Evolutionary conservation across 2,329 filamentous ascomycete genomes (phyloP).

Genomic region (Phaeomoniella chlamydospora): DNA sequence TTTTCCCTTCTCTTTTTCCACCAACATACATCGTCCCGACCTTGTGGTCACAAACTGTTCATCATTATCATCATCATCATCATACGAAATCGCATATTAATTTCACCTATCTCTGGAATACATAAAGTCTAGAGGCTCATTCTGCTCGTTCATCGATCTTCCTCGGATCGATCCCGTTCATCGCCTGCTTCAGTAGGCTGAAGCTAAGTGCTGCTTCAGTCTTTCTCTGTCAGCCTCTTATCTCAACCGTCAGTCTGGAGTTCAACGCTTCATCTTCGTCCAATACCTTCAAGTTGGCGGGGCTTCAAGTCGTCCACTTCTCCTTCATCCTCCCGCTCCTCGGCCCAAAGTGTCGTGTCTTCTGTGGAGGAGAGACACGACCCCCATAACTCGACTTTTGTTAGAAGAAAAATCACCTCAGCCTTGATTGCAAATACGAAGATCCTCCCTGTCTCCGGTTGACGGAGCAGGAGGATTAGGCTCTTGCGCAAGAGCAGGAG

Average conservation of each 20-base stretch:
- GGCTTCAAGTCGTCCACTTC: slow-evolving; percentile 55
- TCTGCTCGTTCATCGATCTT: no score
- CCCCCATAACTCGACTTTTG: slow-evolving; percentile 71
- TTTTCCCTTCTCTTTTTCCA: no score
- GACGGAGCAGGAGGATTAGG: slow-evolving; percentile 20
- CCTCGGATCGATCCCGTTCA: no score
- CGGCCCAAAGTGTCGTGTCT: slow-evolving; percentile 86
- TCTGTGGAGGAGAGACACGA: slow-evolving; percentile 91
- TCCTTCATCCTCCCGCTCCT: slow-evolving; percentile 77
- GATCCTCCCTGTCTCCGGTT: slow-evolving; percentile 9
- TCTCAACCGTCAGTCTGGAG: slow-evolving; percentile 24
- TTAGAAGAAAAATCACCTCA: slow-evolving; percentile 5
- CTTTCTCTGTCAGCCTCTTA: no score
- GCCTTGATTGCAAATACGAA: slow-evolving; percentile 1
- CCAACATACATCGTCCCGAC: no score
- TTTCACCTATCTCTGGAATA: no score
- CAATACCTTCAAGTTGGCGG: slow-evolving; percentile 84
- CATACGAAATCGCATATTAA: no score
- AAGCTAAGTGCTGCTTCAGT: no score
- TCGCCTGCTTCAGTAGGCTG: no score
- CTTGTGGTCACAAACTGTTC: no score
- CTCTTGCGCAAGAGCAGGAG: slow-evolving; percentile 17
- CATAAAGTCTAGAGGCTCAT: no score
- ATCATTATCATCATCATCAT: no score
- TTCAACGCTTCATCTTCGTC: slow-evolving; percentile 19